phyloP scores from a whole-genome alignment of 768 basidiomycete genomes.

The Trametes gibbosa region DNA sequence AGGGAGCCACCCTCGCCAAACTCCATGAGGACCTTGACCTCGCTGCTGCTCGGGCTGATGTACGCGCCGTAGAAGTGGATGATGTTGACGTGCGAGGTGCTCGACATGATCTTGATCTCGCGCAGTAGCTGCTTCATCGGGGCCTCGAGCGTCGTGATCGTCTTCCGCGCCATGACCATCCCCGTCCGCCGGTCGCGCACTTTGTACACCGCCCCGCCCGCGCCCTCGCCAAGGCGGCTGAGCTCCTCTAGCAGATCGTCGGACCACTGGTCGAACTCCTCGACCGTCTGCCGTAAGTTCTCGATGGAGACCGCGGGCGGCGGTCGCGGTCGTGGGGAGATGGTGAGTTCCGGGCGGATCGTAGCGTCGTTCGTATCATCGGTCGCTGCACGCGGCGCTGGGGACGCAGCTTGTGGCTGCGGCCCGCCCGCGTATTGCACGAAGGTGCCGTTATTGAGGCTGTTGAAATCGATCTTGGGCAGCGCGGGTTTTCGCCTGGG shows the following conservation, averaged over 20 bases:
- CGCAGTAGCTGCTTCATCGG: constrained; percentile 90
- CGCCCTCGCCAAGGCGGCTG: constrained; percentile 85
- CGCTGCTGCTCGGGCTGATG: constrained; percentile 80
- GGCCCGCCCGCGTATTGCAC: constrained; percentile 29
- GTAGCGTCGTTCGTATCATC: constrained; percentile 42
- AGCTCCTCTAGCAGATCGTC: constrained; percentile 77
- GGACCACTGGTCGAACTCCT: constrained; percentile 49
- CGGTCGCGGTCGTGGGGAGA: constrained; percentile 36
- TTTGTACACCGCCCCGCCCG: constrained; percentile 94
- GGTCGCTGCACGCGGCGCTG: constrained; percentile 30
- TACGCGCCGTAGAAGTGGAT: constrained; percentile 91
- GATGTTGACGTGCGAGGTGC: constrained; percentile 83
- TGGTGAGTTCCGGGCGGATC: constrained; percentile 39
- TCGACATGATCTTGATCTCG: constrained; percentile 87
- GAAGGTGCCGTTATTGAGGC: constrained; percentile 16
- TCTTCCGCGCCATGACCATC: constrained; percentile 89
- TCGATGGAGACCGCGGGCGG: constrained; percentile 25
- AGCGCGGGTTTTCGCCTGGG: constrained; percentile 35
- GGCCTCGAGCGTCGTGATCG: constrained; percentile 86
- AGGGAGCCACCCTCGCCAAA: constrained; percentile 83
- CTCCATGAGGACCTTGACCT: constrained; percentile 97
- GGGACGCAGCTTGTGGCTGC: constrained; percentile 18
- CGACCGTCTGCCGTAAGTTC: constrained; percentile 30
- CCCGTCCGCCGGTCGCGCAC: constrained; percentile 81
- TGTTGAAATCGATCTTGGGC: constrained; percentile 28